phyloP scores from a whole-genome alignment of 2,329 filamentous ascomycete species.

The Trichoderma hamatum region DNA sequence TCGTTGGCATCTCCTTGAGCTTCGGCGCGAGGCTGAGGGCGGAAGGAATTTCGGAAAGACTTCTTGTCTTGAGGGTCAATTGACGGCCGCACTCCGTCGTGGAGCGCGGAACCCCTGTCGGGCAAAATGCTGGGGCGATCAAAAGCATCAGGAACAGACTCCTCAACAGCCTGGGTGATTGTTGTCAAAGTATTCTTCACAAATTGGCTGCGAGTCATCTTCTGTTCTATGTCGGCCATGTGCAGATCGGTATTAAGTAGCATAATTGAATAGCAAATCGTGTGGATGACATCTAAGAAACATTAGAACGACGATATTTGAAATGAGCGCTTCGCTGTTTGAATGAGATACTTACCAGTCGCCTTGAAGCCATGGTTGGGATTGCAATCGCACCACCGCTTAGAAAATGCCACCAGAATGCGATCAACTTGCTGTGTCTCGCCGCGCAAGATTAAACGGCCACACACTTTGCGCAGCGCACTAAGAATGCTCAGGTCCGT shows the following conservation, averaged over 20 bases:
- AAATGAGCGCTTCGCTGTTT: too few species aligned
- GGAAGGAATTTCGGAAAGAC: conserved; percentile 54
- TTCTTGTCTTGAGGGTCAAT: conserved; percentile 45
- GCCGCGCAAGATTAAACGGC: conserved; percentile 78
- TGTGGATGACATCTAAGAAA: conserved; percentile 82
- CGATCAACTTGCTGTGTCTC: conserved; percentile 97
- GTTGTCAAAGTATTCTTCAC: conserved; percentile 96
- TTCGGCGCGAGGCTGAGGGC: conserved; percentile 52
- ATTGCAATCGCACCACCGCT: conserved; percentile 92
- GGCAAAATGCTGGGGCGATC: conserved; percentile 61
- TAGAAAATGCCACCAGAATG: conserved; percentile 85
- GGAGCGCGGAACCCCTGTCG: conserved; percentile 42
- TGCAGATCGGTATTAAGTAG: conserved; percentile 96
- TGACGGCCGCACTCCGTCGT: conserved; percentile 39
- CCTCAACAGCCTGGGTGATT: conserved; percentile 73
- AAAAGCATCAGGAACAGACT: conserved; percentile 70
- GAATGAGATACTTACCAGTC: conserved; percentile 60
- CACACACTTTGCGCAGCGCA: conserved; percentile 79
- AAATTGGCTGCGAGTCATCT: conserved; percentile 95
- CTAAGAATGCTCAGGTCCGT: conserved; percentile 76
- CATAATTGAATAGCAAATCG: conserved; percentile 94
- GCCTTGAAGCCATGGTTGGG: conserved; percentile 90
- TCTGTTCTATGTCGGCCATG: conserved; percentile 89
- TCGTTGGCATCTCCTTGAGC: conserved; percentile 51
- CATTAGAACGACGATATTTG: conserved; percentile 36